Base-by-base conservation (phyloP, 169 alveolate species). In the Cryptosporidium andersoni region DNA sequence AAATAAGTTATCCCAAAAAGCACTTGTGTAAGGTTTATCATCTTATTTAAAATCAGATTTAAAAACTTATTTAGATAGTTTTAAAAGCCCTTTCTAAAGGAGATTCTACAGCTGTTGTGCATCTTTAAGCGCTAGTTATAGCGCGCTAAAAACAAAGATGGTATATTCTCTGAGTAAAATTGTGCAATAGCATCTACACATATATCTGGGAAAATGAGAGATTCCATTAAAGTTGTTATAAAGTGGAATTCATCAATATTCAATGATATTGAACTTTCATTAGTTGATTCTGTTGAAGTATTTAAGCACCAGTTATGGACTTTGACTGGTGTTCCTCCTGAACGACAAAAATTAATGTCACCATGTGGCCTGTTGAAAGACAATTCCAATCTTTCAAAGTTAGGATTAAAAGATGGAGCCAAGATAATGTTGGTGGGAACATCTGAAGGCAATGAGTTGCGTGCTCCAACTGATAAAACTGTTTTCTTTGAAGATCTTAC, bases 401-500 rank as follows among this genome's bases (percentile, higher is more conserved):
- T 91, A 45, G 95, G 93, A 43, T 65, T 94, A 48, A 88, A 88
- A 62, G 88, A 89, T 39, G 97, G 97, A 39, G 82, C 94, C 37
- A 90, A 90, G 80, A 80, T 96, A 25, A 93, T 95, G 95, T 89
- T 96, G 80, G 94, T 96, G 82, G 98, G 98, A 11, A 94, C 97
- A 2, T 94, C 98, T 4, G 98, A 94, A 63, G 94, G 92, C 14
- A 64, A 80, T 43, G 89, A 91, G 55, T 81, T 92, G 56, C 88
- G 88, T 62, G 93, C 88, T 55, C 94, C 94, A 14, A 89, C 92
- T 11, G 85, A 89, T 64, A 90, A 90, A 16, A 91, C 95, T 1
- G 90, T 94, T 2, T 97, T 97, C 64, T 88, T 93, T 51, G 99
- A 97, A 85, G 98, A 95, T 88, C 88, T 97, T 81, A 90, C 98